Evolutionary conservation across 371 early-diverging fungal genomes (phyloP), one percentile per base, ranked within the genome.

Genomic region (Mucor sp.): DNA sequence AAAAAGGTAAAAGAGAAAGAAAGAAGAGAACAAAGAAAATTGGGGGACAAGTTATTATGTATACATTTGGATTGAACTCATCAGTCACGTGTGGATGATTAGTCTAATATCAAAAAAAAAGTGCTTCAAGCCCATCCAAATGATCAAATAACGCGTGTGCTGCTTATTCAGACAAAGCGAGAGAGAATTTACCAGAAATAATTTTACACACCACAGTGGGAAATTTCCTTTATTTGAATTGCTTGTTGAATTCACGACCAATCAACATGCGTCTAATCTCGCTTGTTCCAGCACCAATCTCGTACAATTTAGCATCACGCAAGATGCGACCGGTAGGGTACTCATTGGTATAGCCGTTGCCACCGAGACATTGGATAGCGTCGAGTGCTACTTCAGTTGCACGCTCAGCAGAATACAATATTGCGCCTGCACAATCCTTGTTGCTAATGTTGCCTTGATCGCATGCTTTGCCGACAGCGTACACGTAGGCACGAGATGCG

Each of bases 221-320:
- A 39, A 39, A n/a, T 32, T 50, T 6, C 30, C 25, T 39, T 53
- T 75, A 63, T 61, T 76, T 83, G 67, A 70, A 83, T 33, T 72
- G 57, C 74, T 89, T 89, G 77, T 91, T 89, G 79, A 90, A 87
- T 70, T 88, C 90, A 47, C 92, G 80, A 60, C 88, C 99, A 76
- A 97, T 98, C 66, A 98, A 77, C 95, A 97, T 94, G n/a, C 99
- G 86, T 67, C 99, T 90, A 77, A 98, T 95, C 81, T 98, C 99
- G 67, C 93, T 93, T 23, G 99, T 98, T 56, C 99, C 99, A 28
- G 99, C 98, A 60, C 98, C 98, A 77, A 98, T 98, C 80, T 98
- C 99, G 76, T 98, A 98, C 15, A 98, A 84, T 81, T 97, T 98
- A 28, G 97, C 97, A 77, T 98, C 99, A 41, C 99, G 88, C 63